These are phyloP conservation scores for Microbotryum saponariae DNA, from an alignment of 1,284 basidiomycete genomes.

Conservation along the genomic window DNA sequence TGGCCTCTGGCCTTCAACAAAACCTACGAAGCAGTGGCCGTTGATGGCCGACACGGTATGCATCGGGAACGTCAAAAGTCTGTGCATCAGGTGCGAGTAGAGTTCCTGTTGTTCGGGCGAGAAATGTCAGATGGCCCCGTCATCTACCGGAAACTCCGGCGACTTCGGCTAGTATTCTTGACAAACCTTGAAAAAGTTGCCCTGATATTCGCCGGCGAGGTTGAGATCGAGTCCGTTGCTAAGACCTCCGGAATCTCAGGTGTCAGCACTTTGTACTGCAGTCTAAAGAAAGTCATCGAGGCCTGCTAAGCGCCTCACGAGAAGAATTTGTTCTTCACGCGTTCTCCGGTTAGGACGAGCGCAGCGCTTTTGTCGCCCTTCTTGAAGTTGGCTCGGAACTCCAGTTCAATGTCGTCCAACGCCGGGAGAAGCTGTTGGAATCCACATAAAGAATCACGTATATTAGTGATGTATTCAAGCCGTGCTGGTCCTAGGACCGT, in stretches of 20 bases:
- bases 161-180: too few relatives aligned
- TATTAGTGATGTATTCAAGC: background rate
- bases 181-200: constrained; percentile 23
- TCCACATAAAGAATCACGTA: background rate
- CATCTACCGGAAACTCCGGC: too few relatives aligned
- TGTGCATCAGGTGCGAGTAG: constrained; percentile 24
- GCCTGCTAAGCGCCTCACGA: constrained; percentile 4
- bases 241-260: background rate
- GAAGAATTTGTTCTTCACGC: constrained; percentile 28
- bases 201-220: constrained; percentile 13
- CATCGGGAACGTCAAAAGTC: constrained; percentile 35
- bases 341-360: constrained; percentile 27
- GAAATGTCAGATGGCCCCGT: background rate
- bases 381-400: constrained; percentile 7
- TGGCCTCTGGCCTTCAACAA: background rate
- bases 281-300: background rate
- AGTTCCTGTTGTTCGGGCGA: constrained; percentile 7
- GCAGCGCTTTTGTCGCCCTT: constrained; percentile 22
- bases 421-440: constrained; percentile 25
- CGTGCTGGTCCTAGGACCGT: too few relatives aligned
- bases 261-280: too few relatives aligned
- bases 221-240: constrained; percentile 30
- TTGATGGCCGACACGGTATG: constrained; percentile 37
- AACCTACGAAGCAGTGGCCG: constrained; percentile 36
- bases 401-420: constrained; percentile 25